Conservation (phyloP, 768 basidiomycete species). For the Baorangia bicolor region DNA sequence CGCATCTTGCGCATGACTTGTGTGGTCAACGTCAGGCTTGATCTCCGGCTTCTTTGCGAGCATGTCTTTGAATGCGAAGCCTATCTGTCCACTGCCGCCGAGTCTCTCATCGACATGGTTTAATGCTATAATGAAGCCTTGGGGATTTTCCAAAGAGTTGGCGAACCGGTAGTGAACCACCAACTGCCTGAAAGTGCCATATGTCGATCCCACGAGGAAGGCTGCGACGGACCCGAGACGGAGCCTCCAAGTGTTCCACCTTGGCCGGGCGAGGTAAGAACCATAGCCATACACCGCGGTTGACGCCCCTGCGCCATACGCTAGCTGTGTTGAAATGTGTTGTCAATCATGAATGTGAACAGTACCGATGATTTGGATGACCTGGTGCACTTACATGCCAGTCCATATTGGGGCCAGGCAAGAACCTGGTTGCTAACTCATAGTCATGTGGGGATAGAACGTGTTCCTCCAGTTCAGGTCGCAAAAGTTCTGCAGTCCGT, state of each 20-base stretch:
- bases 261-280: slow-evolving; percentile 26
- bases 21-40: slow-evolving; percentile 1
- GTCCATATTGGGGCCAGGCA: slow-evolving; percentile 48
- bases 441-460: slow-evolving; percentile 47
- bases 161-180: slow-evolving; percentile 30
- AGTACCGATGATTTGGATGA: neutral
- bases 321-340: slow-evolving; percentile 10
- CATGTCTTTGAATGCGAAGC: slow-evolving; percentile 25
- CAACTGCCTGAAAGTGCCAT: slow-evolving; percentile 33
- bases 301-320: slow-evolving; percentile 24
- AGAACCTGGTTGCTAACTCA: slow-evolving; percentile 51
- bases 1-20: slow-evolving; percentile 1
- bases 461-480: slow-evolving; percentile 30
- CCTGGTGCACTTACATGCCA: slow-evolving; percentile 39
- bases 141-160: slow-evolving; percentile 31
- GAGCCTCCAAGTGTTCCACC: slow-evolving; percentile 27
- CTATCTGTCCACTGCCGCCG: slow-evolving; percentile 31
- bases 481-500: slow-evolving; percentile 30
- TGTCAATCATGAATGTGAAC: slow-evolving; percentile 3
- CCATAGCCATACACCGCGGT: slow-evolving; percentile 29
- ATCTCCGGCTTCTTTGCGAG: slow-evolving; percentile 18
- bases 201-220: slow-evolving; percentile 31
- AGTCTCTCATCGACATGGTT: slow-evolving; percentile 31
- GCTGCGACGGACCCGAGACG: slow-evolving; percentile 24
- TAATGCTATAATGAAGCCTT: slow-evolving; percentile 32